These are phyloP conservation scores for Phytophthora pisi DNA, from an alignment of 352 stramenopile genomes.

Conservation along the genomic window DNA sequence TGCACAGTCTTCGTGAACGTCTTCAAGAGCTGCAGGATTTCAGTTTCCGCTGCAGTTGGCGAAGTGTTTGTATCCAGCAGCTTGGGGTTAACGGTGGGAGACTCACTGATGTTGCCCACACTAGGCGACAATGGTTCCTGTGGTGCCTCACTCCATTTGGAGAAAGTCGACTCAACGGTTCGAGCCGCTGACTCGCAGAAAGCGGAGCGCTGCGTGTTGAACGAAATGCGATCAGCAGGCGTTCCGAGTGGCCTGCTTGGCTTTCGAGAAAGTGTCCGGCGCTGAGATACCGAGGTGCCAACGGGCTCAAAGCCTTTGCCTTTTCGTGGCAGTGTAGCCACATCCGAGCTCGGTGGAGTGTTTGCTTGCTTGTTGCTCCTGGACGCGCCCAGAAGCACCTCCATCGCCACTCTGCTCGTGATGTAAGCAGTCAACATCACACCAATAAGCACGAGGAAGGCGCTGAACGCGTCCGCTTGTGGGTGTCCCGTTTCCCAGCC, in stretches of 20 bases:
- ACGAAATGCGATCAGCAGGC: background rate
- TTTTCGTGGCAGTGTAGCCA: background rate
- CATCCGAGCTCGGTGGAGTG: background rate
- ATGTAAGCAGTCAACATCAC: background rate
- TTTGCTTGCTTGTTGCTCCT: background rate
- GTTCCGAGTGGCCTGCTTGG: background rate
- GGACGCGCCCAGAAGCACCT: background rate
- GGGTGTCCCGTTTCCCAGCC: background rate
- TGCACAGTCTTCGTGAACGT: background rate
- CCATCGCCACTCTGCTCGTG: background rate
- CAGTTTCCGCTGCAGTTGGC: background rate
- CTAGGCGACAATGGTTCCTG: background rate
- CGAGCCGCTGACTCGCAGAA: background rate
- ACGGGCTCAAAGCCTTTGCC: background rate
- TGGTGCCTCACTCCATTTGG: conserved; percentile 1
- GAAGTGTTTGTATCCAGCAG: background rate
- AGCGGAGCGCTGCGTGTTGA: background rate
- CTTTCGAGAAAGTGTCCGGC: background rate
- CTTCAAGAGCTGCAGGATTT: background rate
- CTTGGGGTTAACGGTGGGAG: background rate
- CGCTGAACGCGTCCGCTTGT: background rate
- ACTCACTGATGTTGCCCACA: background rate
- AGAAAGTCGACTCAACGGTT: background rate
- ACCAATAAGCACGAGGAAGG: background rate
- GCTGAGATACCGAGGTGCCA: background rate